A percentile compares a stretch with the other conserved stretches of the same genome.
phyloP scores from a whole-genome alignment of 2,329 filamentous ascomycete genomes.

The Colletotrichum graminicola region DNA sequence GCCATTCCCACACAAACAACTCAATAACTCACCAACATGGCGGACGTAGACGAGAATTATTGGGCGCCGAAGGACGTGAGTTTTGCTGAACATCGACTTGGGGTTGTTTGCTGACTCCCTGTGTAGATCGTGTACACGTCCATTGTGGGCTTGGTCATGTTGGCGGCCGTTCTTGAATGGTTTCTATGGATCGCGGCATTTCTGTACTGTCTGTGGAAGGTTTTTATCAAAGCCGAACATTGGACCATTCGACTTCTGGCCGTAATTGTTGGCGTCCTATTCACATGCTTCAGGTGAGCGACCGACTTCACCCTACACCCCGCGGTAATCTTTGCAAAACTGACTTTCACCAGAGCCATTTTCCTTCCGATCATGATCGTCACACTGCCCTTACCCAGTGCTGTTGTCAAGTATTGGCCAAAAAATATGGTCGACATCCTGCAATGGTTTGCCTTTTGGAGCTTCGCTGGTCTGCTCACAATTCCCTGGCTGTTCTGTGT shows the following conservation, averaged over 20 bases:
- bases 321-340: not conserved
- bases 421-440: constrained; percentile 74
- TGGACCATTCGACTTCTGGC: constrained; percentile 85
- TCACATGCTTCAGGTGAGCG: constrained; percentile 52
- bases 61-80: constrained; percentile 65
- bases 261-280: constrained; percentile 79
- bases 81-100: not conserved
- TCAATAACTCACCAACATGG: constrained; percentile 52
- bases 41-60: constrained; percentile 49
- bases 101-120: constrained; percentile 39
- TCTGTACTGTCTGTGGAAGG: constrained; percentile 89
- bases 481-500: constrained; percentile 95
- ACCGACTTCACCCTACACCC: not conserved
- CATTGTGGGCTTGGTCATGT: constrained; percentile 84
- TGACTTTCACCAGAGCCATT: constrained; percentile 65
- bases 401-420: constrained; percentile 81
- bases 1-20: not conserved
- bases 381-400: constrained; percentile 83
- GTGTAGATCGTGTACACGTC: constrained; percentile 84
- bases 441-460: constrained; percentile 97
- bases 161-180: constrained; percentile 91
- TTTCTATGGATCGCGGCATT: constrained; percentile 95
- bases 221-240: constrained; percentile 89
- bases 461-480: constrained; percentile 85
- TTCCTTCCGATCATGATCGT: constrained; percentile 96